Percentiles rank a stretch among this genome's conserved stretches.
Evolutionary conservation across 768 basidiomycete genomes (phyloP).

Genomic region (Mycena crocata): DNA sequence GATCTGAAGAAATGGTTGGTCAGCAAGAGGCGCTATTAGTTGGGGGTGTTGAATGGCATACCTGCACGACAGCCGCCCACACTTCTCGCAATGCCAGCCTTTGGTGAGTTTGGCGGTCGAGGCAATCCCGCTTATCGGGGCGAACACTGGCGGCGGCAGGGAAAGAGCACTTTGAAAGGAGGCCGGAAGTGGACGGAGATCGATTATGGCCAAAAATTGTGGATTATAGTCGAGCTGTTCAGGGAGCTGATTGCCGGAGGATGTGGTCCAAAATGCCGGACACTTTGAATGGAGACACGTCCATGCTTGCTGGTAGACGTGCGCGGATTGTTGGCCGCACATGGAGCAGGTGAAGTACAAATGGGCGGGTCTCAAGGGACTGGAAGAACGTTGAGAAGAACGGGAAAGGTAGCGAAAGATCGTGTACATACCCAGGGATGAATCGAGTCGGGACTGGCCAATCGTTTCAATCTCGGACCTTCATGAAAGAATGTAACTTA

Average conservation of each 20-base stretch:
- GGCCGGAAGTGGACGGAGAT: slow-evolving; percentile 44
- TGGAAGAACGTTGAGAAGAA: slow-evolving; percentile 7
- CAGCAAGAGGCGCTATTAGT: neutral
- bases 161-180: slow-evolving; percentile 55
- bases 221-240: slow-evolving; percentile 58
- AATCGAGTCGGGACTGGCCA: neutral
- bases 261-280: slow-evolving; percentile 62
- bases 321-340: slow-evolving; percentile 60
- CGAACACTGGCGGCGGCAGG: slow-evolving; percentile 44
- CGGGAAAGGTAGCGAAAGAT: neutral
- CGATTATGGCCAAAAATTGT: slow-evolving; percentile 56
- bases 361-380: slow-evolving; percentile 31
- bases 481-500: neutral
- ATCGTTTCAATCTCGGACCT: neutral
- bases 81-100: slow-evolving; percentile 76
- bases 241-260: slow-evolving; percentile 42
- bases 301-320: slow-evolving; percentile 68
- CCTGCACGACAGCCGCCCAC: slow-evolving; percentile 83
- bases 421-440: neutral
- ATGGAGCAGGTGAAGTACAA: slow-evolving; percentile 49
- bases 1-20: slow-evolving; percentile 53
- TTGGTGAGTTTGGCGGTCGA: slow-evolving; percentile 69
- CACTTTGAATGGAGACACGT: slow-evolving; percentile 75
- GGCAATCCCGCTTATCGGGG: slow-evolving; percentile 48
- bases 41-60: slow-evolving; percentile 42